These are phyloP conservation scores for Fusarium xyrophilum DNA, from an alignment of 2,329 filamentous ascomycete genomes.

Conservation along the genomic window DNA sequence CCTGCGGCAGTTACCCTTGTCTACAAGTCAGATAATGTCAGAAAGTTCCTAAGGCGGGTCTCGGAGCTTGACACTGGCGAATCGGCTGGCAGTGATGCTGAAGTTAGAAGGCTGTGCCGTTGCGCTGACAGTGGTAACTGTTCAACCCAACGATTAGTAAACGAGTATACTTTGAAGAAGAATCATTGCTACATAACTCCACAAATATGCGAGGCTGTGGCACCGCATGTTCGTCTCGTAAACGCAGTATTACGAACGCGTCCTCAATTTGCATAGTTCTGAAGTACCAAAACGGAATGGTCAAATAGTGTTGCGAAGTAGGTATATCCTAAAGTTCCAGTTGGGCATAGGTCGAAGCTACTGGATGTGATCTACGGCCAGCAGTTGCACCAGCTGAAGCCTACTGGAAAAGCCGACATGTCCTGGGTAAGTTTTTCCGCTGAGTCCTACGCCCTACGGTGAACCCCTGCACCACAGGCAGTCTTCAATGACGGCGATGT, in stretches of 20 bases:
- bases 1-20: background rate
- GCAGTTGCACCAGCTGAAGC: background rate
- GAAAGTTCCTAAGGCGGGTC: rapidly evolving
- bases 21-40: background rate
- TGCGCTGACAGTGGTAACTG: background rate
- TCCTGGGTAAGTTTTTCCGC: background rate
- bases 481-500: rapidly evolving
- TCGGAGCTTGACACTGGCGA: background rate
- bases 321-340: rapidly evolving
- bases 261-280: rapidly evolving
- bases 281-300: rapidly evolving
- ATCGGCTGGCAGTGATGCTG: rapidly evolving
- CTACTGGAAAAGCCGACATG: rapidly evolving
- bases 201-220: background rate
- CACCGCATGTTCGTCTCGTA: background rate
- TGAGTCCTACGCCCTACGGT: background rate
- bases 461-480: background rate
- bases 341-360: rapidly evolving
- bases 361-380: background rate
- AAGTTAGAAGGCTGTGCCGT: background rate
- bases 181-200: background rate
- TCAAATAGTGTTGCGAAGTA: rapidly evolving
- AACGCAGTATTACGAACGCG: rapidly evolving
- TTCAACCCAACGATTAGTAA: background rate
- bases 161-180: rapidly evolving